Conservation (phyloP, 768 basidiomycete species). For the Boletus rubropictus region DNA sequence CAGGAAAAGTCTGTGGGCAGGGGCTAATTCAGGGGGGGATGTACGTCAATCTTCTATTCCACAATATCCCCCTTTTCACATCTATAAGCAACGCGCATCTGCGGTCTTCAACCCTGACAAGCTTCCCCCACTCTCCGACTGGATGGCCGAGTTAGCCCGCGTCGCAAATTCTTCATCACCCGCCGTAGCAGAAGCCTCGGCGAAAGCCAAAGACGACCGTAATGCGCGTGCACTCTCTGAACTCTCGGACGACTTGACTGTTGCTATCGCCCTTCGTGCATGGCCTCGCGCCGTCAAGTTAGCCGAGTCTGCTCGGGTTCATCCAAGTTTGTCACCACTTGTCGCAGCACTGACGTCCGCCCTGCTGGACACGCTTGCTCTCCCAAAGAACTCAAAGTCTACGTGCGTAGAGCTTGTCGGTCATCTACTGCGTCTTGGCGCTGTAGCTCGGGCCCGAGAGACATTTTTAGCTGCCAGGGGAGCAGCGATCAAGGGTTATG, state of each 20-base stretch:
- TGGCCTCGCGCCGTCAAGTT: conserved; percentile 85
- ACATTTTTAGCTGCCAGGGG: conserved; percentile 79
- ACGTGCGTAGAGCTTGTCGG: conserved; percentile 65
- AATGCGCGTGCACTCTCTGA: conserved; percentile 87
- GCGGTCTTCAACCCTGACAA: conserved; percentile 32
- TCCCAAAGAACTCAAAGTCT: conserved; percentile 72
- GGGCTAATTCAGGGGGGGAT: conserved; percentile 37
- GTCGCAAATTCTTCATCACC: conserved; percentile 39
- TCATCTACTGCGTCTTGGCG: conserved; percentile 68
- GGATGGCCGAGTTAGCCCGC: conserved; percentile 66
- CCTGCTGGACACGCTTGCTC: conserved; percentile 67
- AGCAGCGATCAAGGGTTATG: conserved; percentile 65
- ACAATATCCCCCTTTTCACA: not conserved
- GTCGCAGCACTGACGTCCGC: conserved; percentile 64
- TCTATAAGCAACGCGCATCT: conserved; percentile 28
- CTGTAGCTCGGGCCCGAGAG: conserved; percentile 70
- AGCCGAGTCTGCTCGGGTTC: conserved; percentile 78
- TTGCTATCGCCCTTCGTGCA: conserved; percentile 81
- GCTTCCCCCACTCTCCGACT: conserved; percentile 64
- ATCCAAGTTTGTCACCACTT: conserved; percentile 56
- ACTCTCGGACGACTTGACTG: conserved; percentile 86
- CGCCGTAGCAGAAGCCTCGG: conserved; percentile 35
- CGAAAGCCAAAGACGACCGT: conserved; percentile 71
- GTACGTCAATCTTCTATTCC: conserved; percentile 26
- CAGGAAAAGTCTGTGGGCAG: conserved; percentile 68